Evolutionary conservation across 306 rosid genomes (phyloP), one percentile per base, ranked within the genome.

Genomic region (Cicer judaicum): DNA sequence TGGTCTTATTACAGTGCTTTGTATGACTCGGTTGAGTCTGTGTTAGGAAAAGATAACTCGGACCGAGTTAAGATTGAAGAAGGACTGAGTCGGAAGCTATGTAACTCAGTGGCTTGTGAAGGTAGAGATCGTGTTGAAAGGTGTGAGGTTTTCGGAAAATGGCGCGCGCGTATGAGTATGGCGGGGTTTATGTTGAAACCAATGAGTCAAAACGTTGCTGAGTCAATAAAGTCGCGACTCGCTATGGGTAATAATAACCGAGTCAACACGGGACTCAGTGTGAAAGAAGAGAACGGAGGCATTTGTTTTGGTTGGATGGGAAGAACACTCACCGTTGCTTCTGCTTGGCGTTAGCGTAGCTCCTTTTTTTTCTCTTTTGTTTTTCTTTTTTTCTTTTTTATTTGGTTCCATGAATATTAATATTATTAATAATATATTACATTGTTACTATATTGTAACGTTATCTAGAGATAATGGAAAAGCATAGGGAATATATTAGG

Each of bases 121-220:
- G 98, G 98, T 15, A 85, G 95, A 61, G 97, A 91, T 19, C 96
- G 98, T 0, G 84, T 94, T 9, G 97, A 94, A 44, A 72, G 98
- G 8, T 90, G 90, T 16, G 98, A 94, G 46, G 97, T 94, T 5
- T 92, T 85, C 1, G 98, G 98, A 1, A 94, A 94, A 83, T 94
- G 98, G 98, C 85, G 92, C 72, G 95, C 97, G 53, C 91, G 98
- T 4, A 82, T 92, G 95, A 85, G 91, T 2, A 94, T 94, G 98
- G 98, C 98, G 15, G 98, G 98, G 78, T 94, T 94, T 79, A 82
- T 66, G 82, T 55, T 77, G 54, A 90, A 78, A 38, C 84, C 86
- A 1, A 76, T 90, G 95, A 79, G 91, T 78, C 97, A 77, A 63
- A 79, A 3, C 66, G 64, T 92, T 7, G 85, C 88, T 46, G 96